These are phyloP conservation scores for Priceomyces medius DNA, from an alignment of 805 yeast species.

Conservation along the genomic window DNA sequence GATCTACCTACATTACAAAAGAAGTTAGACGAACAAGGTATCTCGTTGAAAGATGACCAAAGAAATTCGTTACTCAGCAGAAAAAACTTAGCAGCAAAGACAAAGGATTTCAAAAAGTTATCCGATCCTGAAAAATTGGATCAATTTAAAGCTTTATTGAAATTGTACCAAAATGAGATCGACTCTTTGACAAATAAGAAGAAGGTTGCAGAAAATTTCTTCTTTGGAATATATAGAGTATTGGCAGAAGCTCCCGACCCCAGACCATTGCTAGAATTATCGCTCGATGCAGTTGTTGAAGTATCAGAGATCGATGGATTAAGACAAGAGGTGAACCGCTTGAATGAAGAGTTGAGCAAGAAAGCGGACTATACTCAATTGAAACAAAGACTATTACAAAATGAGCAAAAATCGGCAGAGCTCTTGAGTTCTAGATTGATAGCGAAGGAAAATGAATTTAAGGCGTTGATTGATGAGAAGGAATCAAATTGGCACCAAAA, in stretches of 20 bases:
- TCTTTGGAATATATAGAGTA: slow-evolving; percentile 71
- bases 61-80: slow-evolving; percentile 65
- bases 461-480: slow-evolving; percentile 69
- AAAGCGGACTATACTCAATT: slow-evolving; percentile 79
- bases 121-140: slow-evolving; percentile 63
- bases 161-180: slow-evolving; percentile 82
- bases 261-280: slow-evolving; percentile 68
- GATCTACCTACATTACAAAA: slow-evolving; percentile 70
- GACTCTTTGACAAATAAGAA: slow-evolving; percentile 78
- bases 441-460: slow-evolving; percentile 74
- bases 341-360: slow-evolving; percentile 59
- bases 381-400: slow-evolving; percentile 56
- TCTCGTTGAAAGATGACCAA: slow-evolving; percentile 70
- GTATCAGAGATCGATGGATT: slow-evolving; percentile 53
- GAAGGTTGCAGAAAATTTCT: slow-evolving; percentile 68
- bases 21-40: slow-evolving; percentile 70
- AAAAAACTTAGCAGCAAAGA: slow-evolving; percentile 73
- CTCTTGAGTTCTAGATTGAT: slow-evolving; percentile 51
- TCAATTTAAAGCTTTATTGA: slow-evolving; percentile 65
- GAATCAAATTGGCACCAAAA: slow-evolving; percentile 65
- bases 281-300: slow-evolving; percentile 61
- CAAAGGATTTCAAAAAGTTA: slow-evolving; percentile 81
- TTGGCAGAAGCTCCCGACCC: slow-evolving; percentile 95
- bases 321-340: slow-evolving; percentile 46
- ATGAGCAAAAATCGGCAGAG: slow-evolving; percentile 62